These are phyloP conservation scores for Torrubiella hemipterigena DNA, from an alignment of 2,329 filamentous ascomycete genomes.

Conservation along the genomic window DNA sequence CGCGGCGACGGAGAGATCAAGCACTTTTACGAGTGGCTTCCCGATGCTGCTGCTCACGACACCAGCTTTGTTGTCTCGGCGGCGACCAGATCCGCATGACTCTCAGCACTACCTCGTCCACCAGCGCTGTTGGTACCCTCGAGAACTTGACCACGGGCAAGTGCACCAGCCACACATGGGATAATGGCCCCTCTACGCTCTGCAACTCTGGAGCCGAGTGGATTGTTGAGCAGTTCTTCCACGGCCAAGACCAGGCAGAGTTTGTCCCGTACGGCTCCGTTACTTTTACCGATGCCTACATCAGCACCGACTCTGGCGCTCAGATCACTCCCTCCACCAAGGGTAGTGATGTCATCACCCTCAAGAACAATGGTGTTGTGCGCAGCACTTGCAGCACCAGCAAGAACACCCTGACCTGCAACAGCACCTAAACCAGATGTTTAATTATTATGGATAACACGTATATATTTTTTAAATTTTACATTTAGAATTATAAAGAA, in stretches of 20 bases:
- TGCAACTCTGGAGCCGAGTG: slow-evolving; percentile 44
- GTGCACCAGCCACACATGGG: slow-evolving; percentile 34
- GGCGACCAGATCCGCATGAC: slow-evolving; percentile 1
- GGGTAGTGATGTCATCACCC: slow-evolving; percentile 7
- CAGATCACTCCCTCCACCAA: slow-evolving; percentile 6
- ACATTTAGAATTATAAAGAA: too few species aligned
- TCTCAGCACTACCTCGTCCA: slow-evolving; percentile 10
- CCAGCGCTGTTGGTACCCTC: slow-evolving; percentile 13
- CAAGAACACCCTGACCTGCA: slow-evolving; percentile 1
- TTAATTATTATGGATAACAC: too few species aligned
- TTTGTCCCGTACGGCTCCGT: slow-evolving; percentile 9
- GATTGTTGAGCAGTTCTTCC: slow-evolving; percentile 34
- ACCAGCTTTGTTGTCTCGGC: slow-evolving; percentile 4
- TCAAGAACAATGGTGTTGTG: too few species aligned
- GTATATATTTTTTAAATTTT: too few species aligned
- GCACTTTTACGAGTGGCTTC: slow-evolving; percentile 27
- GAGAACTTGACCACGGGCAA: slow-evolving; percentile 28
- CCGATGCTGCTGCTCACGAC: slow-evolving; percentile 10
- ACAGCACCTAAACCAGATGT: too few species aligned
- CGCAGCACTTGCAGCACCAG: slow-evolving; percentile 3
- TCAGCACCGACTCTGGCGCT: slow-evolving; percentile 6
- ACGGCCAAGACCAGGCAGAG: slow-evolving; percentile 6
- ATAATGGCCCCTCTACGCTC: slow-evolving; percentile 23
- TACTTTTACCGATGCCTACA: slow-evolving; percentile 5
- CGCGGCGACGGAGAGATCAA: slow-evolving; percentile 17